Base-by-base conservation (phyloP, 2,329 filamentous ascomycete genomes). In the Triangularia setosa region DNA sequence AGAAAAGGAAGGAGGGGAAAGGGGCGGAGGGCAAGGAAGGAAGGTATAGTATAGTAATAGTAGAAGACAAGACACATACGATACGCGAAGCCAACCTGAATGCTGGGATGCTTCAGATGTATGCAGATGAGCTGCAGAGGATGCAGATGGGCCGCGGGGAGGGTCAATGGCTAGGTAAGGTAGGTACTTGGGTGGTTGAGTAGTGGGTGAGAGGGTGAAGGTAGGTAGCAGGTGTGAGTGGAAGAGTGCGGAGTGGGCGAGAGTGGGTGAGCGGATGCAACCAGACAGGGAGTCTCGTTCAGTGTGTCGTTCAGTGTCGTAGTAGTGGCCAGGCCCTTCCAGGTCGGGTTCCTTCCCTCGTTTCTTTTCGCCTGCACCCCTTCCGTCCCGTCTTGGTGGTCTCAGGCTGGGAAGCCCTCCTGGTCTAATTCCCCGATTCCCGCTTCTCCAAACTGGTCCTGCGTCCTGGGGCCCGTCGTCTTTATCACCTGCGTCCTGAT, bases 61-160 rank as follows among this genome's bases (percentile, higher is more conserved):
- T 18, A 48, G 2, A 35, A 14, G 30, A 40, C 14, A 40, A 48
- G 40, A 48, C 40, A 48, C 40, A 48, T 48, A 48, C 40, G 40
- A 48, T 23, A 48, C 40, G 40, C 21, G n/a, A 48, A 48, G 40
- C 40, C 40, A 48, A 48, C 40, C 40, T 21, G 18, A 56, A 18
- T 57, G 48, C 12, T 52, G 44, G 62, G 30, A 40, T 53, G 56
- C 62, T 60, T 63, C 62, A 63, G 62, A 62, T 60, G 33, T 62
- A 58, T 66, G 64, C 66, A 67, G 40, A n/a, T 48, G 40, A n/a
- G 35, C 64, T 69, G 68, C 65, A 64, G 59, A 44, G 25, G 27
- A 18, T 55, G 59, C 44, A 53, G 44, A 30, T 56, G 48, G 33
- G 60, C n/a, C 57, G 57, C 33, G 30, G 16, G 35, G 35, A 40